These are phyloP conservation scores for Debaryomyces psychrophilus DNA, from an alignment of 1,139 yeast genomes.

Conservation along the genomic window DNA sequence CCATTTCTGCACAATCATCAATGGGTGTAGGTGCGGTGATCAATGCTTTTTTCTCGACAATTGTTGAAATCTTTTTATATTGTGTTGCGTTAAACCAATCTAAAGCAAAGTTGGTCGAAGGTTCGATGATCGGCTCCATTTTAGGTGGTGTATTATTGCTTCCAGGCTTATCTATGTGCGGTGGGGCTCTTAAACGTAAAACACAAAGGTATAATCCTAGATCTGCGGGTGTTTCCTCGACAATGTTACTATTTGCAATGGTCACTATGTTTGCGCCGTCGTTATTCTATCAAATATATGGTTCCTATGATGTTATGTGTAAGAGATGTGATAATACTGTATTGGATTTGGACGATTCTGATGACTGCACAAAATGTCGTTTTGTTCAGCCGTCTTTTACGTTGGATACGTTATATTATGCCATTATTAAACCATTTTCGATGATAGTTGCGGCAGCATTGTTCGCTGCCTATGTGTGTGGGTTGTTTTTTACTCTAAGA, in stretches of 20 bases:
- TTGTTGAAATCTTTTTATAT: conserved; percentile 89
- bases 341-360: conserved; percentile 16
- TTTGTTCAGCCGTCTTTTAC: conserved; percentile 75
- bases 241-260: conserved; percentile 90
- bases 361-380: conserved; percentile 71
- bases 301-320: conserved; percentile 81
- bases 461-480: conserved; percentile 85
- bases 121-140: conserved; percentile 95
- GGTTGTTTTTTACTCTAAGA: conserved; percentile 87
- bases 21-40: conserved; percentile 99
- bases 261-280: conserved; percentile 95
- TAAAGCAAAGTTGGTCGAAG: conserved; percentile 91
- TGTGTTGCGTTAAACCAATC: conserved; percentile 87
- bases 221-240: conserved; percentile 95
- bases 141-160: conserved; percentile 87
- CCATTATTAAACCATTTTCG: conserved; percentile 79
- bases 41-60: conserved; percentile 94
- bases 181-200: conserved; percentile 88
- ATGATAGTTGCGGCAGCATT: conserved; percentile 77
- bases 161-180: conserved; percentile 97
- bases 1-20: conserved; percentile 96
- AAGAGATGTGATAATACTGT: conserved; percentile 39
- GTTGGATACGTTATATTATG: conserved; percentile 64
- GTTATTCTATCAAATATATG: conserved; percentile 85
- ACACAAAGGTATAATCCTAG: conserved; percentile 95